phyloP scores from a whole-genome alignment of 2,329 filamentous ascomycete species.

The Macrophomina phaseolina region DNA sequence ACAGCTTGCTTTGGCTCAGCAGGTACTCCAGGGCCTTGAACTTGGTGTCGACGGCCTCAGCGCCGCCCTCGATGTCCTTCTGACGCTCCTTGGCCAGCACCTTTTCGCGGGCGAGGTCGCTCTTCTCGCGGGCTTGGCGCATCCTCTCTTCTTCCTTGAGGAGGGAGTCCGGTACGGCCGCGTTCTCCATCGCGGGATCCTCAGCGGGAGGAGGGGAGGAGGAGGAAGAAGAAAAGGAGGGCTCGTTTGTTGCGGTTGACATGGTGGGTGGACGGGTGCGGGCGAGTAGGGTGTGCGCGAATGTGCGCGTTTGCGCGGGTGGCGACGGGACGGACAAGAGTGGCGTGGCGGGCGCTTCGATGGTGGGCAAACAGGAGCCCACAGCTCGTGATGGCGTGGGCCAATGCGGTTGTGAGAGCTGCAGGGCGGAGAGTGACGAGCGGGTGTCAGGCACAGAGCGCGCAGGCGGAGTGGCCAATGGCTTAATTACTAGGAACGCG shows the following conservation, averaged over 20 bases:
- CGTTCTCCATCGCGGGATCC: constrained; percentile 26
- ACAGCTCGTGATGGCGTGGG: neutral
- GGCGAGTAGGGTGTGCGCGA: neutral
- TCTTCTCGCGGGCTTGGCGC: constrained; percentile 48
- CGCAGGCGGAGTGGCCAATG: constrained; percentile 20
- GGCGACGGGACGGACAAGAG: neutral
- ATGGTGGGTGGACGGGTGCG: neutral
- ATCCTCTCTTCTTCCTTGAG: constrained; percentile 54
- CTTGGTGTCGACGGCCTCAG: constrained; percentile 54
- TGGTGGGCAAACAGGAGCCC: neutral
- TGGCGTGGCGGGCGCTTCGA: neutral
- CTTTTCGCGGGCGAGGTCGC: constrained; percentile 52
- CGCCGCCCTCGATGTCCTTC: constrained; percentile 53
- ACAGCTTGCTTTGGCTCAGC: constrained; percentile 60
- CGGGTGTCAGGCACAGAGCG: neutral
- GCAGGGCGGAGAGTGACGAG: neutral
- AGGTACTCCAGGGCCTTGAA: constrained; percentile 59
- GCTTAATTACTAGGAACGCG: constrained; percentile 26
- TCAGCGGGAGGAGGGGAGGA: constrained; percentile 13
- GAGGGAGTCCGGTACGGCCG: constrained; percentile 37
- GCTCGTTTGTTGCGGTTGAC: neutral
- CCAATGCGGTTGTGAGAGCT: neutral
- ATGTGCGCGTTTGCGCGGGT: constrained; percentile 1
- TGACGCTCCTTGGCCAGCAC: constrained; percentile 52
- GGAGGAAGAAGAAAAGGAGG: neutral